These are phyloP conservation scores for Ophiosphaerella korrae DNA, from an alignment of 2,329 filamentous ascomycete species.

Conservation along the genomic window DNA sequence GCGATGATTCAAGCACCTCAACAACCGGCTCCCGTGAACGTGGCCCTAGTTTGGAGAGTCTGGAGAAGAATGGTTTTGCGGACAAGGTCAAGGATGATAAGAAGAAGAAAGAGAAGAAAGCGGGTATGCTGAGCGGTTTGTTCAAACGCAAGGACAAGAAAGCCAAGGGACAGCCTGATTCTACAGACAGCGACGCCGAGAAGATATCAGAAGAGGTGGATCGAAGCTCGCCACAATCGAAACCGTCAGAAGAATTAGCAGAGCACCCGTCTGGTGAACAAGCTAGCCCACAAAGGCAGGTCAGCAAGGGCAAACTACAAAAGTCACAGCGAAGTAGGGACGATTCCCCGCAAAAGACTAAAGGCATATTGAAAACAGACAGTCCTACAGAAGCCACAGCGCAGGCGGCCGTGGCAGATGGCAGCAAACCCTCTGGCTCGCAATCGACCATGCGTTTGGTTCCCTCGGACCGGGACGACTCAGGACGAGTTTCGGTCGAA, in stretches of 20 bases:
- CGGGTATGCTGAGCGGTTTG: conserved; percentile 72
- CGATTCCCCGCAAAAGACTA: conserved; percentile 41
- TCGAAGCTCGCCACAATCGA: conserved; percentile 42
- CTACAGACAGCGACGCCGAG: conserved; percentile 52
- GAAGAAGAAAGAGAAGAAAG: conserved; percentile 73
- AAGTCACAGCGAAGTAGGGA: conserved; percentile 39
- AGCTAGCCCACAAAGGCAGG: conserved; percentile 33
- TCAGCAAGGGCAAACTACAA: conserved; percentile 48
- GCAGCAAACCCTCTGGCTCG: conserved; percentile 19
- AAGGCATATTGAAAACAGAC: conserved; percentile 38
- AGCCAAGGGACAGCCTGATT: conserved; percentile 36
- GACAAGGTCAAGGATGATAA: conserved; percentile 74
- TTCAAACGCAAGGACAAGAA: conserved; percentile 72
- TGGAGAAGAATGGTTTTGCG: conserved; percentile 68
- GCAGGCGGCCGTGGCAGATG: conserved; percentile 18
- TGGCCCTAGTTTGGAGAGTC: conserved; percentile 73
- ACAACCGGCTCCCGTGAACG: conserved; percentile 51
- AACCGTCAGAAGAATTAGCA: conserved; percentile 34
- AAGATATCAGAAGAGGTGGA: conserved; percentile 48
- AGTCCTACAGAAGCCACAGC: conserved; percentile 33
- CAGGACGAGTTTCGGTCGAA: conserved; percentile 15
- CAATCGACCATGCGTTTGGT: conserved; percentile 44
- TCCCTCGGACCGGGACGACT: conserved; percentile 34
- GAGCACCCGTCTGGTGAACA: conserved; percentile 41
- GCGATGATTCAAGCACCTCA: conserved; percentile 69